phyloP scores from a whole-genome alignment of 192 early-diverging fungal genomes.

The Backusella sp. region DNA sequence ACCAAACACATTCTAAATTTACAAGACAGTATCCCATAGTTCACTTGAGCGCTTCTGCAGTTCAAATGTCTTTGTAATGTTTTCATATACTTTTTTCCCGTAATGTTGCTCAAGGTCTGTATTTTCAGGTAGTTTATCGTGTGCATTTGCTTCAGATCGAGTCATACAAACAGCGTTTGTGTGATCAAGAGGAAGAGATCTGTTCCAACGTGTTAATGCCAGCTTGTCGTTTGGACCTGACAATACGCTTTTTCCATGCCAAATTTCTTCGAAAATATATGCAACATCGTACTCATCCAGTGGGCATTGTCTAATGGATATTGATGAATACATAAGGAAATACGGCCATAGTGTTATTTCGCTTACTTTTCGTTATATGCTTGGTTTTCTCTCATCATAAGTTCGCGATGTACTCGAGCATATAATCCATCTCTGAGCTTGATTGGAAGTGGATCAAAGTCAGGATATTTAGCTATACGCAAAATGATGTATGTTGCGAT shows the following conservation, averaged over 20 bases:
- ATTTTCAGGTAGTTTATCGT: slow-evolving; percentile 48
- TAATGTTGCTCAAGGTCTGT: slow-evolving; percentile 51
- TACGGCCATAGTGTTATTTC: slow-evolving; percentile 10
- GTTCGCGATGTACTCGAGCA: slow-evolving; percentile 67
- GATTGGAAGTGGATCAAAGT: slow-evolving; percentile 69
- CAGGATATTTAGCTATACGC: slow-evolving; percentile 47
- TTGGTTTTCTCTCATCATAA: slow-evolving; percentile 55
- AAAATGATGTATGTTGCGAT: slow-evolving; percentile 87
- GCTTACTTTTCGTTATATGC: slow-evolving; percentile 39
- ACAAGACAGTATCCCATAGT: slow-evolving; percentile 18
- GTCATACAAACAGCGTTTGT: slow-evolving; percentile 87
- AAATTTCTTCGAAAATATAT: slow-evolving; percentile 91
- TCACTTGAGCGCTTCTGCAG: background rate
- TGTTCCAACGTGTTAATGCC: slow-evolving; percentile 77
- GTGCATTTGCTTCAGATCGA: slow-evolving; percentile 69
- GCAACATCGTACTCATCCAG: slow-evolving; percentile 73
- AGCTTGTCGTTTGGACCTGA: slow-evolving; percentile 75
- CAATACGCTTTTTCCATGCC: slow-evolving; percentile 74
- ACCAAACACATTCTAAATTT: background rate
- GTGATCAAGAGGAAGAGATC: slow-evolving; percentile 57
- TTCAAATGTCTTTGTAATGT: background rate
- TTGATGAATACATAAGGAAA: background rate
- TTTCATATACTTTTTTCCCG: slow-evolving; percentile 34
- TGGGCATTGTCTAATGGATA: slow-evolving; percentile 35
- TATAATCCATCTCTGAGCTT: slow-evolving; percentile 78